These are phyloP conservation scores for Boletus rex-veris DNA, from an alignment of 768 basidiomycete genomes.

Conservation along the genomic window DNA sequence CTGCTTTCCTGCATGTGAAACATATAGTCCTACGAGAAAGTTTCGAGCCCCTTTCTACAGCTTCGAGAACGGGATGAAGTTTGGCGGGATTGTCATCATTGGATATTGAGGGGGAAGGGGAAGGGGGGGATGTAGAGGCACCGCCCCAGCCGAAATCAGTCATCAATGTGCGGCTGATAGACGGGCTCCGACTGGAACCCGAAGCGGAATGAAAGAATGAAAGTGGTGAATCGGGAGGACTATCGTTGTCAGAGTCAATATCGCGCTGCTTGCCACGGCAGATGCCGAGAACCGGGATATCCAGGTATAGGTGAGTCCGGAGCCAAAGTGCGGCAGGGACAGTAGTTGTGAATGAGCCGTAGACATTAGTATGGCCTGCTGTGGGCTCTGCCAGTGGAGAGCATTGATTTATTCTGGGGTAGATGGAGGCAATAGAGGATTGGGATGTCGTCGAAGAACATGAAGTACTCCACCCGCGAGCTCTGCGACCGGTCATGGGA, in stretches of 20 bases:
- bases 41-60: constrained; percentile 50
- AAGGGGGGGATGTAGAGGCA: background rate
- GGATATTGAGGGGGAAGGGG: constrained; percentile 15
- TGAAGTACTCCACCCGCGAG: constrained; percentile 20
- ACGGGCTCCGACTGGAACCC: constrained; percentile 28
- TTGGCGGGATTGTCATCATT: constrained; percentile 1
- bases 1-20: constrained; percentile 50
- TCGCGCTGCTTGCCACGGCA: constrained; percentile 1
- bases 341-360: constrained; percentile 42
- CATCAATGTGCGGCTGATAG: constrained; percentile 44
- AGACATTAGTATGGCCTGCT: constrained; percentile 25
- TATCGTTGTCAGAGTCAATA: constrained; percentile 18
- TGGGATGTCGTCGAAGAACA: constrained; percentile 23
- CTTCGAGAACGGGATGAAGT: constrained; percentile 46
- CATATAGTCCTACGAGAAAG: constrained; percentile 44
- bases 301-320: constrained; percentile 15
- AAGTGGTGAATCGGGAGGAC: constrained; percentile 29
- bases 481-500: constrained; percentile 3
- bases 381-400: constrained; percentile 23
- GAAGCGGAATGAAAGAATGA: constrained; percentile 17
- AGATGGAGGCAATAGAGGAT: constrained; percentile 25
- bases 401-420: constrained; percentile 18
- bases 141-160: constrained; percentile 14
- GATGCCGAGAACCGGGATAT: constrained; percentile 14
- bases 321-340: constrained; percentile 32